Percentiles rank a stretch among this genome's conserved stretches.
Conservation (phyloP, 1,139 yeast genomes). For the Saccharomyces hybrid region DNA sequence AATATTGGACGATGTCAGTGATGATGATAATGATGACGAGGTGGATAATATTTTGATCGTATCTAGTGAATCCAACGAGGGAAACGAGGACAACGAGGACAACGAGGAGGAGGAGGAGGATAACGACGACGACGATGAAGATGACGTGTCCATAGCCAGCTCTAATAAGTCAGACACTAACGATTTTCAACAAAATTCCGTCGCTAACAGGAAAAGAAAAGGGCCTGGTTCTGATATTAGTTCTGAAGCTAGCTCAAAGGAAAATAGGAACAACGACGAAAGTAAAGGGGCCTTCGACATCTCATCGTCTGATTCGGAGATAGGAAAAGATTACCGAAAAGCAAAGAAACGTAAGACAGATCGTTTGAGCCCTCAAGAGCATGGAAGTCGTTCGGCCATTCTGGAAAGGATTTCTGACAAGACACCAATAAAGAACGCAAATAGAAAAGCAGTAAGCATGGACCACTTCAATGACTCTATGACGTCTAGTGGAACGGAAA, state of each 20-base stretch:
- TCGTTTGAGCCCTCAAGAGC: background rate
- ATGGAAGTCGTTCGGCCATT: background rate
- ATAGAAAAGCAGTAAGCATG: background rate
- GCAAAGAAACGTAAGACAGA: conserved; percentile 16
- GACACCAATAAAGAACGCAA: background rate
- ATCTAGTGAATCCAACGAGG: background rate
- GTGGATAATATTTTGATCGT: background rate
- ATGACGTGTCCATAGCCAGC: background rate
- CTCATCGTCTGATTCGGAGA: background rate
- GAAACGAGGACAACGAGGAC: background rate
- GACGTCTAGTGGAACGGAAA: background rate
- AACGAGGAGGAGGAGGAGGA: conserved; percentile 2
- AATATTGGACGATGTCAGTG: conserved; percentile 1
- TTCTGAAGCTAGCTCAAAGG: background rate
- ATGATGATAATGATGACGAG: background rate
- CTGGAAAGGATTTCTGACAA: background rate
- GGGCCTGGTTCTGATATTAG: background rate
- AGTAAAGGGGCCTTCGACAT: background rate
- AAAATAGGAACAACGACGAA: background rate
- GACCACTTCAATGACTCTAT: background rate
- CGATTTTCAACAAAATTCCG: background rate
- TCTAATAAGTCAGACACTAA: background rate
- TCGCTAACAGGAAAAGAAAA: background rate
- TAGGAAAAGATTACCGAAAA: background rate
- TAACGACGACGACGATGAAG: too few species aligned